Conservation (phyloP, 1,139 yeast species). For the Suhomyces guaymorum region DNA sequence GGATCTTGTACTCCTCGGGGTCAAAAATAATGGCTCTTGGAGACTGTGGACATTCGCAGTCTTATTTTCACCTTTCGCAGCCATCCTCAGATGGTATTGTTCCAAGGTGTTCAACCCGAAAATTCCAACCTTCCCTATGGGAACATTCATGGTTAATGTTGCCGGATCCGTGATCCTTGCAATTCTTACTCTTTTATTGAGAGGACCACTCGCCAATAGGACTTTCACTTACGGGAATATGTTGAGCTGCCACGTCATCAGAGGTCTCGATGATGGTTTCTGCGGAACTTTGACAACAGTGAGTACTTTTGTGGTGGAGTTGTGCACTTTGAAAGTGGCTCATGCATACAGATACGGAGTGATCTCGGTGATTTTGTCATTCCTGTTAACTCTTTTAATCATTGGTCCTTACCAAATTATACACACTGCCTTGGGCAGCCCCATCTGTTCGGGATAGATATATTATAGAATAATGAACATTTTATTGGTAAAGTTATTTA, state of each 20-base stretch:
- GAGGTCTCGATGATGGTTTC: constrained; percentile 66
- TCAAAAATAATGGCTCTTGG: constrained; percentile 45
- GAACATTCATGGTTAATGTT: constrained; percentile 73
- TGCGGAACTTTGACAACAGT: constrained; percentile 80
- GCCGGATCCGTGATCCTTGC: constrained; percentile 60
- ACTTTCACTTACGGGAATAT: constrained; percentile 31
- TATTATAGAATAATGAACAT: neutral
- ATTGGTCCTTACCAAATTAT: constrained; percentile 60
- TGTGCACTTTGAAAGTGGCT: constrained; percentile 38
- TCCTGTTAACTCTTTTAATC: constrained; percentile 42
- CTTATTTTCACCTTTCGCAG: constrained; percentile 68
- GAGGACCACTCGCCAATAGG: constrained; percentile 38
- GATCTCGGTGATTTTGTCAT: constrained; percentile 39
- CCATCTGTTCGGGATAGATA: constrained; percentile 22
- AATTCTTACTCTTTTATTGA: constrained; percentile 48
- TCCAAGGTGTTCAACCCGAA: constrained; percentile 50
- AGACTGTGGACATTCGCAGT: constrained; percentile 63
- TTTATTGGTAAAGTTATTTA: too few species aligned
- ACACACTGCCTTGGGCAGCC: constrained; percentile 32
- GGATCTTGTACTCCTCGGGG: constrained; percentile 43
- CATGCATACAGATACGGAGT: constrained; percentile 44
- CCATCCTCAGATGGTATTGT: constrained; percentile 55
- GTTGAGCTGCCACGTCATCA: constrained; percentile 52
- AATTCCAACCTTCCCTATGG: constrained; percentile 55
- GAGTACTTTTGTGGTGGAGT: constrained; percentile 73